Percentiles rank a stretch among this genome's conserved stretches.
Conservation (phyloP, 805 yeast genomes). For the Sugiyamaella boreocaroliniensis region DNA sequence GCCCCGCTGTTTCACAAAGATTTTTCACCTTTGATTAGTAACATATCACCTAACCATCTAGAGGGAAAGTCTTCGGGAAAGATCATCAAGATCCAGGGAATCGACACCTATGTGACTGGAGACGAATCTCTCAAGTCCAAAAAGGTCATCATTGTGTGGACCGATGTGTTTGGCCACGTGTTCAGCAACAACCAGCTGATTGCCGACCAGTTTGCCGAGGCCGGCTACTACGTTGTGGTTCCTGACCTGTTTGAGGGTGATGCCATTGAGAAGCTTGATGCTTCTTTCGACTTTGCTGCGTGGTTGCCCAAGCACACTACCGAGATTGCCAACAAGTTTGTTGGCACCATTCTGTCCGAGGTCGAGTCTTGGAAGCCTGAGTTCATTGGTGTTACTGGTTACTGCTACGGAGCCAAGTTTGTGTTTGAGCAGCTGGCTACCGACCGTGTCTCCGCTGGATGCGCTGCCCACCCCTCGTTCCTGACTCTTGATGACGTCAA, state of each 20-base stretch:
- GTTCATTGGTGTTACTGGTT: conserved; percentile 58
- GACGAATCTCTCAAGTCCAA: conserved; percentile 34
- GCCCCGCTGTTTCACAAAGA: too few relatives aligned
- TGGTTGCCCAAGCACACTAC: conserved; percentile 57
- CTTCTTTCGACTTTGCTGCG: conserved; percentile 22
- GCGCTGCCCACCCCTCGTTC: conserved; percentile 80
- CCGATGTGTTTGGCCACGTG: conserved; percentile 65
- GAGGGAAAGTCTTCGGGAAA: conserved; percentile 28
- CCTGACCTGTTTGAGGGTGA: conserved; percentile 71
- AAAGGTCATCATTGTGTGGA: conserved; percentile 49
- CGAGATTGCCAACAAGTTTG: conserved; percentile 44
- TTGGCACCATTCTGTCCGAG: conserved; percentile 32
- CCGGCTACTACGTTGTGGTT: conserved; percentile 57
- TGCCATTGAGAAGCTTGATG: conserved; percentile 32
- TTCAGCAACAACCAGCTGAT: conserved; percentile 49
- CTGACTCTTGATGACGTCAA: conserved; percentile 59
- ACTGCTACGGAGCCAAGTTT: conserved; percentile 80
- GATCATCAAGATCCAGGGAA: conserved; percentile 21
- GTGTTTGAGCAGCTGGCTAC: conserved; percentile 47
- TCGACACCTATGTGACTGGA: conserved; percentile 46
- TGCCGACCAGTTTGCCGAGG: conserved; percentile 46
- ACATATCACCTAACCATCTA: not conserved
- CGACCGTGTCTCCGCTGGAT: conserved; percentile 44
- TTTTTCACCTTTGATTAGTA: not conserved
- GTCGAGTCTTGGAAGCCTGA: conserved; percentile 40